Conservation (phyloP, 345 rosid genomes). For the Bruguiera gymnorhiza region DNA sequence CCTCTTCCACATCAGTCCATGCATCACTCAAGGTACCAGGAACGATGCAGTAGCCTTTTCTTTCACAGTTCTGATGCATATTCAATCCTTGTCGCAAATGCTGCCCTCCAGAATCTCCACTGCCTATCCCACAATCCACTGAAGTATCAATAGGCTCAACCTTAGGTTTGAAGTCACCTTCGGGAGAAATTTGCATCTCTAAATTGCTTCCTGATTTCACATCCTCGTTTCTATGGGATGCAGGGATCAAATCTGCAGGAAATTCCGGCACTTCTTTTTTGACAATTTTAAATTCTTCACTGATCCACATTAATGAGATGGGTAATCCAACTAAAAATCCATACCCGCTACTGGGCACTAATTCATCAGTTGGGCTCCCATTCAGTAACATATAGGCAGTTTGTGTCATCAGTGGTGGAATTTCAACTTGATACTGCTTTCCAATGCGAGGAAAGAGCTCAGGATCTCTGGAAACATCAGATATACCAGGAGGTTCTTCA, state of each 20-base stretch:
- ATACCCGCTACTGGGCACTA: conserved; percentile 7
- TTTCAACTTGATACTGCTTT: conserved; percentile 48
- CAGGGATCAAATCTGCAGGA: conserved; percentile 11
- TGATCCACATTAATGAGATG: conserved; percentile 47
- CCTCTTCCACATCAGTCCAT: conserved; percentile 46
- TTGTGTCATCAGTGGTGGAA: conserved; percentile 40
- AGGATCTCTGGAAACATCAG: conserved; percentile 37
- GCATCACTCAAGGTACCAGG: conserved; percentile 49
- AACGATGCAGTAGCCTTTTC: conserved; percentile 21
- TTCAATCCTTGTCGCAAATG: conserved; percentile 14
- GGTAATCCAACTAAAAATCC: conserved; percentile 45
- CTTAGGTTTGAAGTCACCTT: conserved; percentile 14
- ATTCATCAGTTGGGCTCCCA: conserved; percentile 17
- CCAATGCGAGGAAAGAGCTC: conserved; percentile 57
- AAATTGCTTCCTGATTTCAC: conserved; percentile 19
- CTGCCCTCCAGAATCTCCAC: conserved; percentile 15
- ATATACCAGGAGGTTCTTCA: conserved; percentile 29
- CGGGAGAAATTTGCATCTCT: conserved; percentile 1
- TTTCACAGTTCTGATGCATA: conserved; percentile 15
- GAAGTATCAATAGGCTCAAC: conserved; percentile 15
- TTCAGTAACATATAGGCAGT: conserved; percentile 12
- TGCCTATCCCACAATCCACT: conserved; percentile 4
- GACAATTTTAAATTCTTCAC: conserved; percentile 16
- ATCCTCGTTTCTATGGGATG: conserved; percentile 7
- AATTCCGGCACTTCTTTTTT: conserved; percentile 25